Evolutionary conservation across 1,284 basidiomycete genomes (phyloP).

Genomic region (Chalciporus sp.): DNA sequence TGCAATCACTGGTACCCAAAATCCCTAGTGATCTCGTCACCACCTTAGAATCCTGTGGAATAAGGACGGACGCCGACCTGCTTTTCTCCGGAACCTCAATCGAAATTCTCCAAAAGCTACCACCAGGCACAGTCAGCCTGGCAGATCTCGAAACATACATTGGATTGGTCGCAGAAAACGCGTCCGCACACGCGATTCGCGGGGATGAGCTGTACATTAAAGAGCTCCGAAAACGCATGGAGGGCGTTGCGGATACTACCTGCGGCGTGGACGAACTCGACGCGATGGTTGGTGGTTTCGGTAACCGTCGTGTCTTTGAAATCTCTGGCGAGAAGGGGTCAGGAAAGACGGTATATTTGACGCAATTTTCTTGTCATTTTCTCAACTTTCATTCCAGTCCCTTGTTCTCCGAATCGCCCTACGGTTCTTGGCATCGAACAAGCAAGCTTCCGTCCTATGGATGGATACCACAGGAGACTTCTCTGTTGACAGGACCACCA

Average conservation of each 20-base stretch:
- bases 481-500: constrained; percentile 48
- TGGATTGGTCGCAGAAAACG: constrained; percentile 39
- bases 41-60: constrained; percentile 43
- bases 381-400: constrained; percentile 40
- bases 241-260: constrained; percentile 30
- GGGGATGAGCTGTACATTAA: constrained; percentile 43
- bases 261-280: constrained; percentile 53
- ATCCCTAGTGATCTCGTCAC: constrained; percentile 36
- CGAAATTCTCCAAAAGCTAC: constrained; percentile 52
- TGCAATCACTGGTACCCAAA: constrained; percentile 29
- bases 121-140: constrained; percentile 48
- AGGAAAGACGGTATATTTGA: constrained; percentile 64
- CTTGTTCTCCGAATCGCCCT: constrained; percentile 61
- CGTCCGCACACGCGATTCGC: constrained; percentile 45
- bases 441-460: constrained; percentile 54
- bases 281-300: constrained; percentile 50
- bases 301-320: constrained; percentile 55
- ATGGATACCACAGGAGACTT: constrained; percentile 73
- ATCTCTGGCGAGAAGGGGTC: constrained; percentile 62
- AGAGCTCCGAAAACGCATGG: constrained; percentile 23
- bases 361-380: not conserved
- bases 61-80: constrained; percentile 60
- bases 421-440: constrained; percentile 45
- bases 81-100: constrained; percentile 50
- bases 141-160: constrained; percentile 48